phyloP scores from a whole-genome alignment of 2,329 filamentous ascomycete species.

The Xylariaceae sp. region DNA sequence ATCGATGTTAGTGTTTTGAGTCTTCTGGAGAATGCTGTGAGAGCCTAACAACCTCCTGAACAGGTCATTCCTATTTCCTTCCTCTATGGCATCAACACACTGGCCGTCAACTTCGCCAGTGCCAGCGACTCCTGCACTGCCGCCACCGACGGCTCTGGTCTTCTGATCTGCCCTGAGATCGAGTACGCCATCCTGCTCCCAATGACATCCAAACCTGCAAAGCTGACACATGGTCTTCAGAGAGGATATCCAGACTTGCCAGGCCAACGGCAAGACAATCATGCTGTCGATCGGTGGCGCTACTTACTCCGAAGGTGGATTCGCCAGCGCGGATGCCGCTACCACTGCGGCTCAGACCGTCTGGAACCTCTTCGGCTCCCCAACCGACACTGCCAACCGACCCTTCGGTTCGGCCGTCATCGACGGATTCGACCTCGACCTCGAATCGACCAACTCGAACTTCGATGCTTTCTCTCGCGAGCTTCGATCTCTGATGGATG shows the following conservation, averaged over 20 bases:
- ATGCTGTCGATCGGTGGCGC: slow-evolving; percentile 68
- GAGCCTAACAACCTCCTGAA: slow-evolving; percentile 1
- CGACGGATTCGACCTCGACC: slow-evolving; percentile 76
- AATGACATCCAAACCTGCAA: background rate
- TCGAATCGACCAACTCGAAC: slow-evolving; percentile 58
- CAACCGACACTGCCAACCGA: slow-evolving; percentile 45
- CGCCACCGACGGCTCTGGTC: slow-evolving; percentile 51
- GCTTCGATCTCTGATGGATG: slow-evolving; percentile 54
- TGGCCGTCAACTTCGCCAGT: slow-evolving; percentile 61
- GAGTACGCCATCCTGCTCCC: slow-evolving; percentile 45
- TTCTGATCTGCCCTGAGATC: slow-evolving; percentile 61
- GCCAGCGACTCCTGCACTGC: slow-evolving; percentile 57
- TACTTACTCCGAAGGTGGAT: slow-evolving; percentile 66
- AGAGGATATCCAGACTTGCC: slow-evolving; percentile 56
- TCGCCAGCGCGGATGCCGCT: slow-evolving; percentile 50
- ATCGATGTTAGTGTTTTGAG: slow-evolving; percentile 38
- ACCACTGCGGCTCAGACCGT: slow-evolving; percentile 55
- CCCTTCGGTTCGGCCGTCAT: slow-evolving; percentile 64
- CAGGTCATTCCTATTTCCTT: slow-evolving; percentile 64
- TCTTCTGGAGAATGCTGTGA: background rate
- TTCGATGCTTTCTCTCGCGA: slow-evolving; percentile 57
- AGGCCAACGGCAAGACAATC: slow-evolving; percentile 65
- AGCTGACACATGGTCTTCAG: slow-evolving; percentile 23
- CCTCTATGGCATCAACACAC: slow-evolving; percentile 51
- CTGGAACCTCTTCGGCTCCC: slow-evolving; percentile 69